These are phyloP conservation scores for Symbiodinium natans DNA, from an alignment of 73 alveolate genomes.

Conservation along the genomic window DNA sequence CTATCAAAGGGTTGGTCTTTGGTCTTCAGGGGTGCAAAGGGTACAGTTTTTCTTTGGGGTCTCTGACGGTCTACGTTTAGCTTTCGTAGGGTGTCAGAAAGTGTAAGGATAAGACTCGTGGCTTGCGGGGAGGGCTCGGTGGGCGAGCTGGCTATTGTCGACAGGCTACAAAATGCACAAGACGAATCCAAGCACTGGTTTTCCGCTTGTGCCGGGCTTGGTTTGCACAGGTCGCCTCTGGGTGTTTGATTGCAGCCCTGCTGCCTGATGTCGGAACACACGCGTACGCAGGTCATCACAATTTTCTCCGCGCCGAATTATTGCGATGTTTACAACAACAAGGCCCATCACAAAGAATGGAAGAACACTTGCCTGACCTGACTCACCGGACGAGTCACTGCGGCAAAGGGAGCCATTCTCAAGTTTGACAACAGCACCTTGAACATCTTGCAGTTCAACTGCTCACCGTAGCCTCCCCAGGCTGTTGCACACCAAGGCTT, in stretches of 20 bases:
- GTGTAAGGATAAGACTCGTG: too few relatives aligned
- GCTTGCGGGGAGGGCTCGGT: too few relatives aligned
- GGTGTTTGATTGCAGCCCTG: background rate
- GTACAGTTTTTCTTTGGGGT: too few relatives aligned
- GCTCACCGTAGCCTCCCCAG: constrained; percentile 96
- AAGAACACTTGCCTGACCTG: too few relatives aligned
- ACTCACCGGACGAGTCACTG: background rate
- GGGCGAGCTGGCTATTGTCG: too few relatives aligned
- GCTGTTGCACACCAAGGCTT: background rate
- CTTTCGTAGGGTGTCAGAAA: too few relatives aligned
- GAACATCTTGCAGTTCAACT: constrained; percentile 96
- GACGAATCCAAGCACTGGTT: constrained; percentile 91
- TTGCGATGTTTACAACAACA: constrained; percentile 96
- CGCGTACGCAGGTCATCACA: constrained; percentile 96
- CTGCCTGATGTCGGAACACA: background rate
- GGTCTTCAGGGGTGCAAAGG: too few relatives aligned
- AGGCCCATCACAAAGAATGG: constrained; percentile 27
- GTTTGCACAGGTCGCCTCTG: background rate
- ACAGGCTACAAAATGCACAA: constrained; percentile 93
- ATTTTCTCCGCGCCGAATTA: constrained; percentile 97
- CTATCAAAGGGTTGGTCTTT: too few relatives aligned
- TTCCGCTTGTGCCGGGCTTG: constrained; percentile 40
- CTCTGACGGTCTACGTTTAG: too few relatives aligned
- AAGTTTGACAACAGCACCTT: constrained; percentile 96
- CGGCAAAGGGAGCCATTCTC: constrained; percentile 95